Evolutionary conservation across 2,329 filamentous ascomycete species (phyloP).

Genomic region (Trichoderma endophyticum): DNA sequence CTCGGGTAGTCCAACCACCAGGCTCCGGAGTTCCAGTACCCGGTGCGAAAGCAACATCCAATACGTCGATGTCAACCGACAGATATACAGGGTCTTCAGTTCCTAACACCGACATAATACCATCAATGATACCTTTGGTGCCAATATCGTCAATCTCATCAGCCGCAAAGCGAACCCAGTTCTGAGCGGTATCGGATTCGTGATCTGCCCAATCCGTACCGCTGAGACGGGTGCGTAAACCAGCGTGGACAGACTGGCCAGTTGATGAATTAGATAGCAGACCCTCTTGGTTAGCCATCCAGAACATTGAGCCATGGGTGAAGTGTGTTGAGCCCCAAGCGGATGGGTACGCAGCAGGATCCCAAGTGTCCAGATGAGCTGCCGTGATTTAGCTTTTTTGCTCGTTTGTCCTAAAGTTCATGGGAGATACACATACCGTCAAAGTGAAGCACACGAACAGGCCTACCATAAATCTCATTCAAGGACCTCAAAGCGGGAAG

Average conservation of each 20-base stretch:
- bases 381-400: constrained; percentile 22
- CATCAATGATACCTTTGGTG: constrained; percentile 63
- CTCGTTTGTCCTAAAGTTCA: neutral
- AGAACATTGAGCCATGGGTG: constrained; percentile 90
- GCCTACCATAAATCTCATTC: constrained; percentile 57
- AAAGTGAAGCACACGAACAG: constrained; percentile 71
- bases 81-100: constrained; percentile 78
- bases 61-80: constrained; percentile 76
- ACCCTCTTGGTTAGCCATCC: constrained; percentile 78
- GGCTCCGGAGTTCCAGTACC: constrained; percentile 87
- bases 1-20: constrained; percentile 86
- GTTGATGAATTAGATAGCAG: constrained; percentile 68
- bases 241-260: constrained; percentile 76
- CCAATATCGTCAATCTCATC: constrained; percentile 88
- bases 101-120: constrained; percentile 70
- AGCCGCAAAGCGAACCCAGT: constrained; percentile 72
- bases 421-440: constrained; percentile 43
- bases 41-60: constrained; percentile 66
- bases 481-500: constrained; percentile 67
- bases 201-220: constrained; percentile 65
- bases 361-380: constrained; percentile 79
- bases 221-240: constrained; percentile 73
- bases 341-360: constrained; percentile 63
- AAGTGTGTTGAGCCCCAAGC: constrained; percentile 62
- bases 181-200: constrained; percentile 69